A percentile compares a stretch with the other conserved stretches of the same genome.
These are phyloP conservation scores for Cyanophora paradoxa DNA, from an alignment of 78 protist species.

Conservation along the genomic window DNA sequence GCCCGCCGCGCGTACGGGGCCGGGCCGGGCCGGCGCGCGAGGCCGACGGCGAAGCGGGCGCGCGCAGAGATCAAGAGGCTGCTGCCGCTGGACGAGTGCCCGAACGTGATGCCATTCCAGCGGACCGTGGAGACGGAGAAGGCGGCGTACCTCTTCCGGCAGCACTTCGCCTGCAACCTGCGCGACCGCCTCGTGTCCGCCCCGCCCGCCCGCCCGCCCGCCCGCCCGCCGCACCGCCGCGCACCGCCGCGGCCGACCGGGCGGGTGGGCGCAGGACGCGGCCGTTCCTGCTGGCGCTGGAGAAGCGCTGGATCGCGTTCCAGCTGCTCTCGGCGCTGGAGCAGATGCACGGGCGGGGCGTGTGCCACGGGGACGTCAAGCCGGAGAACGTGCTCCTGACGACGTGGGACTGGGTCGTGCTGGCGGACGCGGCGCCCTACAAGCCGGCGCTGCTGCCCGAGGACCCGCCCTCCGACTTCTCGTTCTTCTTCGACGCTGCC, in stretches of 20 bases:
- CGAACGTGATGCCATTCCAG: constrained; percentile 67
- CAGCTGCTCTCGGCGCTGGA: constrained; percentile 69
- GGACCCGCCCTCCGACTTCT: constrained; percentile 82
- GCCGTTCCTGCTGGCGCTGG: constrained; percentile 64
- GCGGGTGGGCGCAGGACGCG: constrained; percentile 36
- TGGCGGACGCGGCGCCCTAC: constrained; percentile 32
- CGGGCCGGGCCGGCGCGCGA: background rate
- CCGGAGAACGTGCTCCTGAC: constrained; percentile 73
- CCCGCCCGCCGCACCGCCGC: background rate
- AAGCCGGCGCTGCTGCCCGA: constrained; percentile 51
- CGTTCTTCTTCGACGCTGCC: constrained; percentile 77
- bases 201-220: too few species aligned
- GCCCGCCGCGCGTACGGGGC: too few species aligned
- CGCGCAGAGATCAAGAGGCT: constrained; percentile 28
- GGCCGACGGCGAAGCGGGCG: background rate
- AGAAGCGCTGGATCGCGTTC: constrained; percentile 72
- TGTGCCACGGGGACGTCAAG: constrained; percentile 65
- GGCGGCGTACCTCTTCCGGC: constrained; percentile 68
- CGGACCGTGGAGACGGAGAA: constrained; percentile 53
- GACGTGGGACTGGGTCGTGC: constrained; percentile 61
- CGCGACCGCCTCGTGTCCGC: constrained; percentile 57
- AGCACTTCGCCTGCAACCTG: constrained; percentile 44
- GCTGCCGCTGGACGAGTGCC: constrained; percentile 5
- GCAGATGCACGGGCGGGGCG: constrained; percentile 29
- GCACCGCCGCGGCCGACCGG: background rate